Evolutionary conservation across 2,329 filamentous ascomycete species (phyloP).

Genomic region (Verticillium isaacii): DNA sequence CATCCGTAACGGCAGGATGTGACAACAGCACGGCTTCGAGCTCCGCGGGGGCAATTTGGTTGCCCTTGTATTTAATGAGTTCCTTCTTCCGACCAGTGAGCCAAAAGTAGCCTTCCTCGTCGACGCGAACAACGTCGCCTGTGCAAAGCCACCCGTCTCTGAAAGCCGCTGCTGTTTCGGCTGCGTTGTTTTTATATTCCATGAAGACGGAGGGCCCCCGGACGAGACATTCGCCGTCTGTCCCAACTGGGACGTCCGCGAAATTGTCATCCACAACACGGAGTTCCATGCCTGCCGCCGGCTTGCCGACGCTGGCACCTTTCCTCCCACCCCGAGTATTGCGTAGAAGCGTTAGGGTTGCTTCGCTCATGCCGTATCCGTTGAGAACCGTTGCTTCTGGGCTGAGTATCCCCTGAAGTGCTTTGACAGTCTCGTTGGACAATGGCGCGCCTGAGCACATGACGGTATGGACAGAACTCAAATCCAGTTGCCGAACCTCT

Average conservation of each 20-base stretch:
- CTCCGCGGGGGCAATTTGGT: conserved; percentile 64
- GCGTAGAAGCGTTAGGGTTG: conserved; percentile 14
- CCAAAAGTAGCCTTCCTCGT: conserved; percentile 5
- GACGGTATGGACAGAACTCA: conserved; percentile 11
- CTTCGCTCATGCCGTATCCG: conserved; percentile 20
- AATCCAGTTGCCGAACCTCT: conserved; percentile 8
- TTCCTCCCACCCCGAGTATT: conserved; percentile 13
- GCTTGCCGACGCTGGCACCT: conserved; percentile 12
- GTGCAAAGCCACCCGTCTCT: conserved; percentile 11
- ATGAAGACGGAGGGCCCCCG: conserved; percentile 4
- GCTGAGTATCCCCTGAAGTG: conserved; percentile 9
- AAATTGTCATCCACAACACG: conserved; percentile 6
- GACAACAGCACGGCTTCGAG: conserved; percentile 44
- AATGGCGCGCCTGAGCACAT: conserved; percentile 17
- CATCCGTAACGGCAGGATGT: conserved; percentile 42
- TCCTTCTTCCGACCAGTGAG: conserved; percentile 17
- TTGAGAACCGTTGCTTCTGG: conserved; percentile 13
- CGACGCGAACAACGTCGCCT: conserved; percentile 8
- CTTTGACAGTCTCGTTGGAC: conserved; percentile 12
- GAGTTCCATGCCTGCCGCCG: background rate
- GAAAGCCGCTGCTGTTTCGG: conserved; percentile 5
- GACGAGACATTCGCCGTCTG: conserved; percentile 6
- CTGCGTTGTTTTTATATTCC: conserved; percentile 7
- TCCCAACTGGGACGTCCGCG: conserved; percentile 1
- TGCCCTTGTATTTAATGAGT: conserved; percentile 56